A percentile compares a stretch with the other conserved stretches of the same genome.
These are phyloP conservation scores for Chrysosporium queenslandicum DNA, from an alignment of 2,329 filamentous ascomycete species.

Conservation along the genomic window DNA sequence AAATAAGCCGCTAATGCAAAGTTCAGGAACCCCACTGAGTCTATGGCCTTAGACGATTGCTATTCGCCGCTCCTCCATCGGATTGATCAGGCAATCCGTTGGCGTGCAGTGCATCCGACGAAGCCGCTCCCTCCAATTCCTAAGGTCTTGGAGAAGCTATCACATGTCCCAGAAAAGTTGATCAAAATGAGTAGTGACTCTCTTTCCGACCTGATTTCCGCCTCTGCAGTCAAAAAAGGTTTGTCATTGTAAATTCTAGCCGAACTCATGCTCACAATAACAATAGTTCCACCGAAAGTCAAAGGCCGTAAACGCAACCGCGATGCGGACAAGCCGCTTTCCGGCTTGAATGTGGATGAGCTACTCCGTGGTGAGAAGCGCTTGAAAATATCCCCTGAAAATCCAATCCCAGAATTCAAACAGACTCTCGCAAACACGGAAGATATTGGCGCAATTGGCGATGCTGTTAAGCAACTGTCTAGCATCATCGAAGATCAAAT, in stretches of 20 bases:
- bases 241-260: slow-evolving; percentile 16
- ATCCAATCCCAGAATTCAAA: slow-evolving; percentile 85
- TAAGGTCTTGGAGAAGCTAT: slow-evolving; percentile 60
- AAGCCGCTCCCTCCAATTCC: slow-evolving; percentile 53
- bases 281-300: slow-evolving; percentile 62
- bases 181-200: slow-evolving; percentile 47
- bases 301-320: slow-evolving; percentile 60
- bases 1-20: slow-evolving; percentile 12
- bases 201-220: slow-evolving; percentile 55
- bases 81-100: slow-evolving; percentile 73
- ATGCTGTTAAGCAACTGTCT: slow-evolving; percentile 65
- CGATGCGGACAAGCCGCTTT: slow-evolving; percentile 70
- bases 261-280: background rate
- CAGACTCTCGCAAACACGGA: slow-evolving; percentile 57
- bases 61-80: slow-evolving; percentile 82
- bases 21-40: slow-evolving; percentile 50
- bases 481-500: slow-evolving; percentile 60
- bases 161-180: slow-evolving; percentile 59
- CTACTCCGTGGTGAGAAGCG: slow-evolving; percentile 56
- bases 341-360: slow-evolving; percentile 75
- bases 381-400: slow-evolving; percentile 52
- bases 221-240: slow-evolving; percentile 77
- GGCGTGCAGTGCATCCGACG: slow-evolving; percentile 65
- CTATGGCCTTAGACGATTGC: slow-evolving; percentile 66
- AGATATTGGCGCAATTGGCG: slow-evolving; percentile 52